Evolutionary conservation across 2,329 filamentous ascomycete species (phyloP).

Genomic region (Apiospora arundinis): DNA sequence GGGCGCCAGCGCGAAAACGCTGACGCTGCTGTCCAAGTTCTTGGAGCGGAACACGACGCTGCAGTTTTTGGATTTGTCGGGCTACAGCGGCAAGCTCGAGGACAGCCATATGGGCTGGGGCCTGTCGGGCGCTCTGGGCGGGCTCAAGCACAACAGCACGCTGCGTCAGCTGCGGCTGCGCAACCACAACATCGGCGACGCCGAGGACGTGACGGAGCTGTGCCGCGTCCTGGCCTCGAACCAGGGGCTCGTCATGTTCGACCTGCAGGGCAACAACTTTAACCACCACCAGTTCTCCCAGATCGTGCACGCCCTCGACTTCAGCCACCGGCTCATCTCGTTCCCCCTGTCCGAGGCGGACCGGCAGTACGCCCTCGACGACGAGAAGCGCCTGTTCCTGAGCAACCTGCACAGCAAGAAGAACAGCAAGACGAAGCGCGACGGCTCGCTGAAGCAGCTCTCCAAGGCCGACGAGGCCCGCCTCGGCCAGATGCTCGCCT

Average conservation of each 20-base stretch:
- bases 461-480: constrained; percentile 36
- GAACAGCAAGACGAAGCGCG: constrained; percentile 24
- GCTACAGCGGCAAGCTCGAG: constrained; percentile 63
- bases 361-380: constrained; percentile 35
- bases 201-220: constrained; percentile 46
- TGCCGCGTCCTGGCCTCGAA: constrained; percentile 57
- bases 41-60: constrained; percentile 58
- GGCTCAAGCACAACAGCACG: constrained; percentile 51
- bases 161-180: constrained; percentile 60
- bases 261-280: constrained; percentile 62
- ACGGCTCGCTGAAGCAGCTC: constrained; percentile 29
- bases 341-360: constrained; percentile 37
- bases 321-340: constrained; percentile 39
- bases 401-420: constrained; percentile 24
- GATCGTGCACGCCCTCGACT: constrained; percentile 37
- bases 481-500: constrained; percentile 33
- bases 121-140: constrained; percentile 56
- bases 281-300: constrained; percentile 45
- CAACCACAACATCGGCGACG: constrained; percentile 61
- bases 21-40: constrained; percentile 55
- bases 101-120: constrained; percentile 61
- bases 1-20: constrained; percentile 53
- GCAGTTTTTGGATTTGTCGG: constrained; percentile 62
- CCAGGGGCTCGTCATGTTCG: constrained; percentile 56
- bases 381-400: constrained; percentile 35